phyloP scores from a whole-genome alignment of 495 filamentous ascomycete species.

The Acidomyces sp. region DNA sequence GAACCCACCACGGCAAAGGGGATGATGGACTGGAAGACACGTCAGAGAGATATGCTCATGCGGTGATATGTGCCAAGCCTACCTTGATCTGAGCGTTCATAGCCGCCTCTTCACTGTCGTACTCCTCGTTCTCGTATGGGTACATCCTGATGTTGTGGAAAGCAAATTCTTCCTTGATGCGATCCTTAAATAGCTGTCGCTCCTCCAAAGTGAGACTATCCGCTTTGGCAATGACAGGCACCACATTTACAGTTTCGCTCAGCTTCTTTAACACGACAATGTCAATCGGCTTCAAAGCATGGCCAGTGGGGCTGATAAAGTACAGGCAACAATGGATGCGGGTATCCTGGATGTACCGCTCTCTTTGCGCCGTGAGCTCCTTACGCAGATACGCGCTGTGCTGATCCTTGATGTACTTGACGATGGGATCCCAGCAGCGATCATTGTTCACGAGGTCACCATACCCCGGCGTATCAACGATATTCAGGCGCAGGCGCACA shows the following conservation, averaged over 20 bases:
- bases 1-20: conserved; percentile 97
- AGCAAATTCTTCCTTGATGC: conserved; percentile 97
- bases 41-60: not conserved
- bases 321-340: conserved; percentile 99
- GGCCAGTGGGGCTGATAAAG: conserved; percentile 97
- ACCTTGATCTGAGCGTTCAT: conserved; percentile 95
- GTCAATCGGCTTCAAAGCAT: conserved; percentile 96
- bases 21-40: conserved; percentile 60
- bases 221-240: conserved; percentile 96
- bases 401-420: conserved; percentile 99
- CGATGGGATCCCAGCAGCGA: conserved; percentile 84
- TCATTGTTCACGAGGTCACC: conserved; percentile 76
- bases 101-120: conserved; percentile 89
- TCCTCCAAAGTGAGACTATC: conserved; percentile 95
- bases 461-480: conserved; percentile 69
- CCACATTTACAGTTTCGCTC: conserved; percentile 96
- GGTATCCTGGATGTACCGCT: conserved; percentile 98
- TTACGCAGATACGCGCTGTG: conserved; percentile 99
- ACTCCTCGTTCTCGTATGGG: conserved; percentile 97
- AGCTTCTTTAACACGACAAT: conserved; percentile 99
- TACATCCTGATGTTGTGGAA: conserved; percentile 99
- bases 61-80: conserved; percentile 16
- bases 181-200: conserved; percentile 84
- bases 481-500: conserved; percentile 64
- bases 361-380: conserved; percentile 98